Base-by-base conservation (phyloP, 1,284 basidiomycete genomes). In the Ceratobasidium sp. region DNA sequence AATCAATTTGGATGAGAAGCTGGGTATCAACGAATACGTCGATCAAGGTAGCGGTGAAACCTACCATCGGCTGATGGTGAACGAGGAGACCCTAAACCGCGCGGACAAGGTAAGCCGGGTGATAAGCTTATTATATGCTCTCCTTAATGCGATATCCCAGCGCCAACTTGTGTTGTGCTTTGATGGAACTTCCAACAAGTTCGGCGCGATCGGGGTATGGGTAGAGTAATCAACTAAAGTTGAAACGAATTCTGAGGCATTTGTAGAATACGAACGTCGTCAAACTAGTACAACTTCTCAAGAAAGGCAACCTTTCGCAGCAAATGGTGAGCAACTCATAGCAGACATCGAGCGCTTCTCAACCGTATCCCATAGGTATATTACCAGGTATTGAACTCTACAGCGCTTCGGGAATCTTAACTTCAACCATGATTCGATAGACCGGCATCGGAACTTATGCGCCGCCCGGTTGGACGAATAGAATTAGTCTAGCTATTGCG, bases 111-210 rank as follows among this genome's bases (percentile, higher is more conserved):
- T 23, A 13, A 63, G 40, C n/a, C n/a, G n/a, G n/a, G n/a, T n/a
- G n/a, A n/a, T n/a, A n/a, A n/a, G n/a, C n/a, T n/a, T n/a, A n/a
- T n/a, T n/a, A n/a, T n/a, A n/a, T n/a, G n/a, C n/a, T n/a, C n/a
- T n/a, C n/a, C n/a, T n/a, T n/a, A n/a, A n/a, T n/a, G n/a, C n/a
- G n/a, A n/a, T n/a, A n/a, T n/a, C n/a, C n/a, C n/a, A n/a, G n/a
- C n/a, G n/a, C n/a, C n/a, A n/a, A n/a, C n/a, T n/a, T n/a, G 68
- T 81, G 23, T 60, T 81, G 33, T 81, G 80, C 64, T 81, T 81
- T 42, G 80, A 81, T 28, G 80, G 80, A 5, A 81, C 80, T n/a
- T 63, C 61, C 42, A 77, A 80, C 55, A 53, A 78, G 1, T 81
- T 79, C 51, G 63, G 77, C 60, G n/a, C n/a, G n/a, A 63, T 79